Evolutionary conservation across 352 stramenopile species (phyloP).

Genomic region (Globisporangium echinulatum): DNA sequence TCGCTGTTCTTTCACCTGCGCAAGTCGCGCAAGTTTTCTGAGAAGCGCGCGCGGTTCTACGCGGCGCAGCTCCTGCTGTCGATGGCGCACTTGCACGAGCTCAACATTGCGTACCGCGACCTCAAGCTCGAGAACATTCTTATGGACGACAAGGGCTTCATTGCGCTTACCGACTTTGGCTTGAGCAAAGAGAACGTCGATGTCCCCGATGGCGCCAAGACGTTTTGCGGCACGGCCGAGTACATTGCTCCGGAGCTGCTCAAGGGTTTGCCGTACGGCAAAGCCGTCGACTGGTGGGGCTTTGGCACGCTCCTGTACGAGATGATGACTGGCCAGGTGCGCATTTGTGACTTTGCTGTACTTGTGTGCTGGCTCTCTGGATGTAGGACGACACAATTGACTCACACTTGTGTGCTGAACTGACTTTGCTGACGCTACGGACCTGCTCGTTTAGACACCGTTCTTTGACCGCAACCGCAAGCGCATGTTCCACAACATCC

Average conservation of each 20-base stretch:
- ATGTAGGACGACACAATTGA: too few relatives aligned
- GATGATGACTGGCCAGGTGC: constrained; percentile 88
- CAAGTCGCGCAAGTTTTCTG: constrained; percentile 87
- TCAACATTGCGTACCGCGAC: constrained; percentile 92
- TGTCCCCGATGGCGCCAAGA: constrained; percentile 82
- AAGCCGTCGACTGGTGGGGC: constrained; percentile 92
- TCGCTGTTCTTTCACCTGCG: constrained; percentile 91
- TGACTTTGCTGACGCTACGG: too few relatives aligned
- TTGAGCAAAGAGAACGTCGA: constrained; percentile 91
- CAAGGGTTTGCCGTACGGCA: constrained; percentile 85
- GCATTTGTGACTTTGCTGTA: background rate
- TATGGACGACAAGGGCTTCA: constrained; percentile 92
- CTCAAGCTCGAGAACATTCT: constrained; percentile 95
- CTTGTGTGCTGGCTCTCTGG: too few relatives aligned
- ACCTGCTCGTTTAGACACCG: constrained; percentile 51
- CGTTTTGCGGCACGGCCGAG: constrained; percentile 91
- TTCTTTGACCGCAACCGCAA: constrained; percentile 95
- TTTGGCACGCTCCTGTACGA: constrained; percentile 93
- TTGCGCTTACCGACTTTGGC: constrained; percentile 90
- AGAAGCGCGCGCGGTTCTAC: constrained; percentile 88
- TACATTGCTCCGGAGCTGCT: constrained; percentile 91
- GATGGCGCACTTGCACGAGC: constrained; percentile 90
- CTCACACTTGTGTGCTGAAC: too few relatives aligned
- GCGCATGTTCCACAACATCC: constrained; percentile 93
- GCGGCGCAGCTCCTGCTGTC: constrained; percentile 87